phyloP scores from a whole-genome alignment of 2,329 filamentous ascomycete genomes.

The Plectosphaerella sp. region DNA sequence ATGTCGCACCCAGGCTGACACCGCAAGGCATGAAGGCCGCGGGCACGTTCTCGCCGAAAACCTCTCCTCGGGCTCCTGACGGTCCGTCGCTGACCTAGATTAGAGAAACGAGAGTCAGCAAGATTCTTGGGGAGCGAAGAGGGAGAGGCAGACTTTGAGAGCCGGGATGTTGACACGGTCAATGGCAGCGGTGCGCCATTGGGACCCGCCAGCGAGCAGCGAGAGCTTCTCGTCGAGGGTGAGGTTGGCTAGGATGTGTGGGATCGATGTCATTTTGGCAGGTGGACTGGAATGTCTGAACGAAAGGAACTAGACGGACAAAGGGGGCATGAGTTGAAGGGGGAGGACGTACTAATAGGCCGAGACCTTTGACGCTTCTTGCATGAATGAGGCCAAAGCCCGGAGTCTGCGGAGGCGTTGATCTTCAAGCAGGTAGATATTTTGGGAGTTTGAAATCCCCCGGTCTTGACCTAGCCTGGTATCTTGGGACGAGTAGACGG shows the following conservation, averaged over 20 bases:
- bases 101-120: neutral
- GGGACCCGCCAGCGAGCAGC: neutral
- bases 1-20: neutral
- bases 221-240: slow-evolving; percentile 6
- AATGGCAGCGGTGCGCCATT: slow-evolving; percentile 7
- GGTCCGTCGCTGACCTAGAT: neutral
- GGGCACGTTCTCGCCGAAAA: neutral
- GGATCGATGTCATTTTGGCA: neutral
- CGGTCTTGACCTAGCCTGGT: too few species aligned
- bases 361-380: too few species aligned
- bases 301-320: too few species aligned
- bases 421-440: too few species aligned
- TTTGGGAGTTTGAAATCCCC: too few species aligned
- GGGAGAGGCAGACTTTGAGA: slow-evolving; percentile 1
- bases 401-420: too few species aligned
- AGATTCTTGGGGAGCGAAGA: neutral
- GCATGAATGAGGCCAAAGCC: too few species aligned
- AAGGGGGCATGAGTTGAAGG: too few species aligned
- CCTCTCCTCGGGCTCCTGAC: neutral
- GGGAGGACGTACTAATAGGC: too few species aligned
- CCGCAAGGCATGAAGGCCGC: neutral
- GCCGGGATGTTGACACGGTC: neutral
- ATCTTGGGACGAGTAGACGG: too few species aligned
- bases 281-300: too few species aligned
- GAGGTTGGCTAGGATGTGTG: neutral